phyloP scores from a whole-genome alignment of 2,329 filamentous ascomycete species.

The Epichloe festucae region DNA sequence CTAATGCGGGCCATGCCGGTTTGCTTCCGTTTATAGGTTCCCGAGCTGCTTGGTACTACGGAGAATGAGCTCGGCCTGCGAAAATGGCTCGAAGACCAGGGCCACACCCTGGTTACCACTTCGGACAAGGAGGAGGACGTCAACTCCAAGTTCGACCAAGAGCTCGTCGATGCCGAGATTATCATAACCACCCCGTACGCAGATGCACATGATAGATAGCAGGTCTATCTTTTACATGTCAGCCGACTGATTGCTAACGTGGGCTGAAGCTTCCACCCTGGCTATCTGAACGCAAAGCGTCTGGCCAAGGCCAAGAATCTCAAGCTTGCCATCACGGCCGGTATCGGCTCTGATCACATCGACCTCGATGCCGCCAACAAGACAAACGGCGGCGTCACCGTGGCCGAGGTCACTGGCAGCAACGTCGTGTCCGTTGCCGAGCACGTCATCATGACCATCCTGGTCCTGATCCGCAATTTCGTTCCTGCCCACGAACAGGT shows the following conservation, averaged over 20 bases:
- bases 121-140: constrained; percentile 95
- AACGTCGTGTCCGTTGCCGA: constrained; percentile 98
- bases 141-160: constrained; percentile 85
- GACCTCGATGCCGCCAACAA: constrained; percentile 95
- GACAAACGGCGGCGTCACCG: constrained; percentile 94
- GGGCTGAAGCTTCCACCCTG: constrained; percentile 73
- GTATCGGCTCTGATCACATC: constrained; percentile 97
- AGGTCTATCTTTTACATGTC: not conserved
- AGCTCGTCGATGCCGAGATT: constrained; percentile 91
- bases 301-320: constrained; percentile 98
- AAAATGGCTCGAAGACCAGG: constrained; percentile 95
- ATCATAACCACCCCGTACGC: constrained; percentile 95
- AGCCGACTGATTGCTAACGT: not conserved
- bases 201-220: not conserved
- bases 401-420: constrained; percentile 93
- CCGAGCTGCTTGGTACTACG: constrained; percentile 80
- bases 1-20: not conserved
- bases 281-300: constrained; percentile 92
- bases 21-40: constrained; percentile 35
- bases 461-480: constrained; percentile 92
- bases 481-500: constrained; percentile 95
- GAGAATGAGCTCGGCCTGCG: constrained; percentile 97
- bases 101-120: constrained; percentile 92
- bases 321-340: constrained; percentile 91
- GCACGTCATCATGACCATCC: constrained; percentile 99